Conservation (phyloP, 2,329 filamentous ascomycete species). For the Aotearoamyces nothofagi region DNA sequence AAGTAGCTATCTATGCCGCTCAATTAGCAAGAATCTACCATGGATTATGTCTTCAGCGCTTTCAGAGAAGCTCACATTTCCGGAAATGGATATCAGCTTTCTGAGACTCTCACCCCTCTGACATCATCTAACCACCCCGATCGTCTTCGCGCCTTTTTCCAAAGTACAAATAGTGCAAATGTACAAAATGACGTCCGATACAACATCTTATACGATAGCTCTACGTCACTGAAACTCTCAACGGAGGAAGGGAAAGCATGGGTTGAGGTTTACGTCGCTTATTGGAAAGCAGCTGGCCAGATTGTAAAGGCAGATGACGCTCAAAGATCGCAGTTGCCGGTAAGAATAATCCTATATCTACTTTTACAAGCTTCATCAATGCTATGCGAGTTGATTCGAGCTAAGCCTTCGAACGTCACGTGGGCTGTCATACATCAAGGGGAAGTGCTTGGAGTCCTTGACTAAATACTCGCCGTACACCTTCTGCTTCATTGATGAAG, state of each 20-base stretch:
- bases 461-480: too few relatives aligned
- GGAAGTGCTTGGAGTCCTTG: too few relatives aligned
- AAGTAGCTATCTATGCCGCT: too few relatives aligned
- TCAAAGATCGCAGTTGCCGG: conserved; percentile 14
- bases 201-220: conserved; percentile 46
- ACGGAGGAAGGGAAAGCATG: conserved; percentile 59
- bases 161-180: conserved; percentile 49
- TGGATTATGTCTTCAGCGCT: conserved; percentile 61
- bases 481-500: too few relatives aligned
- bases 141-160: conserved; percentile 54
- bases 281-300: conserved; percentile 70
- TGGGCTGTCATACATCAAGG: too few relatives aligned
- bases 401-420: too few relatives aligned
- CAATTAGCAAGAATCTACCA: conserved; percentile 25
- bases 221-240: conserved; percentile 18
- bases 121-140: conserved; percentile 45
- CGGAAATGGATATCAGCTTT: conserved; percentile 57
- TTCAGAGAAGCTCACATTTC: conserved; percentile 54
- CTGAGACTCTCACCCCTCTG: conserved; percentile 60
- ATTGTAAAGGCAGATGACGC: conserved; percentile 51
- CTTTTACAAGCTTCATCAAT: too few relatives aligned
- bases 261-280: conserved; percentile 70
- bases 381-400: too few relatives aligned
- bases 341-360: too few relatives aligned
- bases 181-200: conserved; percentile 54